phyloP scores from a whole-genome alignment of 2,329 filamentous ascomycete genomes.

The Dactylella cylindrospora region DNA sequence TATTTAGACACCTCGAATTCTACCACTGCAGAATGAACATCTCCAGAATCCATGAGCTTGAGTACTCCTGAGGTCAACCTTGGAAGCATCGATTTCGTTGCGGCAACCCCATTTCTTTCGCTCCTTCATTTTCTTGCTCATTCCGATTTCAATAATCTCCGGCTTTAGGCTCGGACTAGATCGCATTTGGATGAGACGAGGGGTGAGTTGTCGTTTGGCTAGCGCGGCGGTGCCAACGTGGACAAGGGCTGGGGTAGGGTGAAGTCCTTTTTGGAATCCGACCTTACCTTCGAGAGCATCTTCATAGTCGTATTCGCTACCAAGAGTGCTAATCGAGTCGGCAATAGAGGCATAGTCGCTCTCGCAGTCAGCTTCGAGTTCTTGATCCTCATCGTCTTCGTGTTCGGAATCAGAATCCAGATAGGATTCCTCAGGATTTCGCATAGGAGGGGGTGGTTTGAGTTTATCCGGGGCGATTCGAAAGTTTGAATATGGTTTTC shows the following conservation, averaged over 20 bases:
- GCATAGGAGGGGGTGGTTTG: slow-evolving; percentile 24
- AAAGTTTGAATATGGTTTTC: slow-evolving; percentile 39
- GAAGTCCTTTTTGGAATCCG: slow-evolving; percentile 14
- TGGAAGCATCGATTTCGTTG: slow-evolving; percentile 17
- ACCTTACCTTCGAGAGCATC: slow-evolving; percentile 18
- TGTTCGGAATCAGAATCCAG: slow-evolving; percentile 12
- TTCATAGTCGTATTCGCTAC: slow-evolving; percentile 33
- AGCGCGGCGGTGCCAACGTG: slow-evolving; percentile 34
- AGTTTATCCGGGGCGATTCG: slow-evolving; percentile 19
- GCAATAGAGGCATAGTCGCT: slow-evolving; percentile 34
- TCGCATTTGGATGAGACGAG: slow-evolving; percentile 41
- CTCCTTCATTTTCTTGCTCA: slow-evolving; percentile 22
- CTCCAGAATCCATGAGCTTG: slow-evolving; percentile 42
- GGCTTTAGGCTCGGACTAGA: slow-evolving; percentile 32
- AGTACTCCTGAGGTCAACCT: slow-evolving; percentile 30
- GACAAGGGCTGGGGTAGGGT: slow-evolving; percentile 20
- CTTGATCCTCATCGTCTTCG: not conserved
- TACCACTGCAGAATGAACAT: slow-evolving; percentile 39
- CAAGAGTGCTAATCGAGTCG: slow-evolving; percentile 35
- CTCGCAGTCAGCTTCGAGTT: slow-evolving; percentile 6
- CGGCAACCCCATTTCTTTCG: slow-evolving; percentile 38
- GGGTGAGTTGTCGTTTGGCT: slow-evolving; percentile 28
- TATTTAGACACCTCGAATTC: slow-evolving; percentile 30
- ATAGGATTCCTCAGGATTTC: slow-evolving; percentile 14
- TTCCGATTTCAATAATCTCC: slow-evolving; percentile 1